A percentile compares a stretch with the other conserved stretches of the same genome.
Evolutionary conservation across 192 early-diverging fungal genomes (phyloP).

Genomic region (Geranomyces michiganensis): DNA sequence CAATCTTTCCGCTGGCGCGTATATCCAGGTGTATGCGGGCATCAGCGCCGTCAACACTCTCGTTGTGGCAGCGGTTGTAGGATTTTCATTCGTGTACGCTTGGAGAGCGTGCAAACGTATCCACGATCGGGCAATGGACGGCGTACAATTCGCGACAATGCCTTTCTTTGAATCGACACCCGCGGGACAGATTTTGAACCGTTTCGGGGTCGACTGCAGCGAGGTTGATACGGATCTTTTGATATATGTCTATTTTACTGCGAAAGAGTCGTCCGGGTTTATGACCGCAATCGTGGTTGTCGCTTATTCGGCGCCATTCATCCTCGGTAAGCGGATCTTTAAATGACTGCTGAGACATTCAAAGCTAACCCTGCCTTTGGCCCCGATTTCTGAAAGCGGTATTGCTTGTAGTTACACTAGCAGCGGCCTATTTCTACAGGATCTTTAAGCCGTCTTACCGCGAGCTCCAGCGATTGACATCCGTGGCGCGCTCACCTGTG

Average conservation of each 20-base stretch:
- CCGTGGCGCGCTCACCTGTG: conserved; percentile 66
- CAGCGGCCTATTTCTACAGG: neutral
- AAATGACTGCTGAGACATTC: no score
- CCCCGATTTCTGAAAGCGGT: no score
- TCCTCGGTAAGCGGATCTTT: conserved; percentile 2
- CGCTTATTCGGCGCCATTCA: conserved; percentile 40
- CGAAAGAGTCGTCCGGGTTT: conserved; percentile 15
- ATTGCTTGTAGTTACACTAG: no score
- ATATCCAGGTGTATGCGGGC: neutral
- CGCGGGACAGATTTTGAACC: conserved; percentile 62
- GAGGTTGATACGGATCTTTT: conserved; percentile 62
- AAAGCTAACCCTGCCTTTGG: no score
- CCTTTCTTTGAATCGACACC: conserved; percentile 64
- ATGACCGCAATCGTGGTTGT: conserved; percentile 69
- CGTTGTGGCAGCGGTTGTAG: no score
- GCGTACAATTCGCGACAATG: conserved; percentile 57
- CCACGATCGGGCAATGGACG: conserved; percentile 51
- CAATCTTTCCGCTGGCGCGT: neutral
- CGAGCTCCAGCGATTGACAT: conserved; percentile 71
- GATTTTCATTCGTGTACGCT: neutral
- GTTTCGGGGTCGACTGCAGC: conserved; percentile 63
- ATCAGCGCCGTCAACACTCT: neutral
- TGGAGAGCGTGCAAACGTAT: conserved; percentile 16
- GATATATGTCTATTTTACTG: neutral
- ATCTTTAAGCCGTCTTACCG: conserved; percentile 48